Conservation (phyloP, 257 asterid species). For the Jasminum sambac region DNA sequence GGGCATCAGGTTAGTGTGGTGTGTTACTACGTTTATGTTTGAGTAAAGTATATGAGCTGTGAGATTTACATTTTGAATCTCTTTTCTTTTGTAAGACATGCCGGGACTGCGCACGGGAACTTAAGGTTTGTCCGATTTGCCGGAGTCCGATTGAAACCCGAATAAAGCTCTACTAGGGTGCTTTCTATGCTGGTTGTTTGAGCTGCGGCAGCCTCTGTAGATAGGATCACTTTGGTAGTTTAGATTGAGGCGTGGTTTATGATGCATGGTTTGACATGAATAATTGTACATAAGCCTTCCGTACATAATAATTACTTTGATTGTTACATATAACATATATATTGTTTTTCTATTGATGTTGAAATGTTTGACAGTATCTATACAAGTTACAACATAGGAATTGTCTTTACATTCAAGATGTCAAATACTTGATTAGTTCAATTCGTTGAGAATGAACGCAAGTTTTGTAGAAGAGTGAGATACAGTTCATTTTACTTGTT, state of each 20-base stretch:
- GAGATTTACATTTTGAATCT: background rate
- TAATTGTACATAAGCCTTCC: background rate
- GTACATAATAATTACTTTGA: background rate
- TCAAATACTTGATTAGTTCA: background rate
- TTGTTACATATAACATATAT: background rate
- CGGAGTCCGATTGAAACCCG: constrained; percentile 71
- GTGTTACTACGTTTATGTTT: background rate
- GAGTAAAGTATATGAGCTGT: background rate
- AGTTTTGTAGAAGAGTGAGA: too few species aligned
- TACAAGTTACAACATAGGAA: too few species aligned
- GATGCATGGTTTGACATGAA: constrained; percentile 1
- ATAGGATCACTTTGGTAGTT: background rate
- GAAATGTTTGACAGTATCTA: background rate
- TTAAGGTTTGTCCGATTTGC: constrained; percentile 75
- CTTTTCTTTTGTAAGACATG: constrained; percentile 53
- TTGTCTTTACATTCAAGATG: background rate
- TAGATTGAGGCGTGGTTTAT: background rate
- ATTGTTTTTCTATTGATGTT: background rate
- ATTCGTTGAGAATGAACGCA: background rate
- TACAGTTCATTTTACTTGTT: too few species aligned
- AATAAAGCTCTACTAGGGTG: constrained; percentile 73
- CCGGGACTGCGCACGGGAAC: constrained; percentile 69
- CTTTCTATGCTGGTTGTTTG: constrained; percentile 13
- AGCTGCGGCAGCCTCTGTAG: constrained; percentile 41
- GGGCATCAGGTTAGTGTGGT: constrained; percentile 75